Base-by-base conservation (phyloP, 2,329 filamentous ascomycete species). In the Podosphaera aphanis region DNA sequence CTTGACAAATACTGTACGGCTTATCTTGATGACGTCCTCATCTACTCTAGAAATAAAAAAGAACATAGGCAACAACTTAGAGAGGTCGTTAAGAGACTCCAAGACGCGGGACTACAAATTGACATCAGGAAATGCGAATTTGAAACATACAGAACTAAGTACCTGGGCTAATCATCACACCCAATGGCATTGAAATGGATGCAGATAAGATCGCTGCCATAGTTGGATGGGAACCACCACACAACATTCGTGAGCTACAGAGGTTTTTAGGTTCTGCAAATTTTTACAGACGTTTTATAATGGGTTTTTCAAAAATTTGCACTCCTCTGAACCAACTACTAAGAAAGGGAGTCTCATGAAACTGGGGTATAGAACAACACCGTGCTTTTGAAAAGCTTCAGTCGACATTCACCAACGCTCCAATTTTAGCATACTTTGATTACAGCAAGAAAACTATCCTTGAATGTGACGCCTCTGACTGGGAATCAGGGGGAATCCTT, bases 11-110 rank as follows among this genome's bases (percentile, higher is more conserved):
- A 33, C 35, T 45, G 19, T n/a, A 42, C 33, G 2, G 29, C 21
- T n/a, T 48, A 48, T 19, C 39, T 48, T 8, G n/a, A 48, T 38
- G 20, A 48, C 39, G 45, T 48, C 19, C 29, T 48, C 4, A 48
- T 48, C 27, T 48, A 45, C 25, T 48, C 23, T 5, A 18, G 42
- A 23, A 43, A 37, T 6, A 8, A 16, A 13, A 10, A 19, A 20
- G 21, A 45, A 4, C 33, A 48, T 37, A 21, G 11, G 8, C 7
- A 40, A 27, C 18, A 48, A 27, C 10, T 48, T 5, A 10, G 43
- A 8, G 42, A 45, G 25, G 38, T 48, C 2, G 16, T 48, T 13
- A 2, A 40, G 35, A 13, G 39, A n/a, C 46, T 47, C 16, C 16
- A 35, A 2, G 20, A 47, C 15, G 41, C 35, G 11, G 27, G 33